Percentiles rank a stretch among this genome's conserved stretches.
Conservation (phyloP, 2,329 filamentous ascomycete genomes). For the Penicillium polonicum region DNA sequence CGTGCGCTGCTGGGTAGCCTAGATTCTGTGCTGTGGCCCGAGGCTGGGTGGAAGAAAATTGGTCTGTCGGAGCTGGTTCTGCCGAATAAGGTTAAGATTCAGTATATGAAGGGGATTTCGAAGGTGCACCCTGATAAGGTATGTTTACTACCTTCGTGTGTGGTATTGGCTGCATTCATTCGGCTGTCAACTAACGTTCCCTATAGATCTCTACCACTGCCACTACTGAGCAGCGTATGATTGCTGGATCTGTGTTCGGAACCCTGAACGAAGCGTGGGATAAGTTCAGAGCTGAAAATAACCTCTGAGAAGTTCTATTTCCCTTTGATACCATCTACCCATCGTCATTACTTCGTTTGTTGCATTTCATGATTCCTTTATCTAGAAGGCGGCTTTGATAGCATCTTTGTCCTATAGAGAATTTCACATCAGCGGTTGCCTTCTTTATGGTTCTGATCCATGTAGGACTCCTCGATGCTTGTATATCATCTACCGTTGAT, state of each 20-base stretch:
- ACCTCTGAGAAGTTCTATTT: slow-evolving; percentile 41
- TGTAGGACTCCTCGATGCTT: not conserved
- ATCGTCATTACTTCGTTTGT: not conserved
- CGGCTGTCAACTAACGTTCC: slow-evolving; percentile 9
- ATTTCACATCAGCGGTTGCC: not conserved
- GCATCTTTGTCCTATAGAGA: not conserved
- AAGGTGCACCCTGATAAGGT: slow-evolving; percentile 99
- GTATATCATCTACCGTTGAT: not conserved
- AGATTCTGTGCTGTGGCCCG: slow-evolving; percentile 86
- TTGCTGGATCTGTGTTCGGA: slow-evolving; percentile 64
- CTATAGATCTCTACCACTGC: slow-evolving; percentile 60
- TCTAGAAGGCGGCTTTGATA: slow-evolving; percentile 1
- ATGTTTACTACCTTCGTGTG: slow-evolving; percentile 38
- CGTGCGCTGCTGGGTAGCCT: slow-evolving; percentile 82
- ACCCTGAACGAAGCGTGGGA: slow-evolving; percentile 68
- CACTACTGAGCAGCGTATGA: slow-evolving; percentile 67
- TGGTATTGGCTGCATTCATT: not conserved
- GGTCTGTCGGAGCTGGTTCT: slow-evolving; percentile 90
- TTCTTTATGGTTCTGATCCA: not conserved
- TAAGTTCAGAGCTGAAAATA: slow-evolving; percentile 65
- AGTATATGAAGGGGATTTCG: slow-evolving; percentile 98
- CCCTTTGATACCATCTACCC: slow-evolving; percentile 7
- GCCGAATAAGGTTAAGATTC: slow-evolving; percentile 92
- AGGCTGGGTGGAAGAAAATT: slow-evolving; percentile 94
- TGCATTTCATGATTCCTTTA: not conserved